Evolutionary conservation across 208 protist genomes (phyloP).

Genomic region (Balamuthia mandrillaris): DNA sequence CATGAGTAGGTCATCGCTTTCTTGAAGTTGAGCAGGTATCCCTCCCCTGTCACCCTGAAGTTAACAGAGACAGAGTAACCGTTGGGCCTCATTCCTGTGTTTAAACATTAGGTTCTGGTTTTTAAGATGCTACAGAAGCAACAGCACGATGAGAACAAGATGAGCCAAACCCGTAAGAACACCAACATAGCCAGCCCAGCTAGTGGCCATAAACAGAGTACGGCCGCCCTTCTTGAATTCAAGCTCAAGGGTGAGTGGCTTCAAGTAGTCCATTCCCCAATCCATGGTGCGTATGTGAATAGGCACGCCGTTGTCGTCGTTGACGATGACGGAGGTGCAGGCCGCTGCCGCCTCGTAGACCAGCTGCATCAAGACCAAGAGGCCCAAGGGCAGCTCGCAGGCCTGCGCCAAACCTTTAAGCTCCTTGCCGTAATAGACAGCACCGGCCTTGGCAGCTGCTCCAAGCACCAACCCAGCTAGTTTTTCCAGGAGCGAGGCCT

Average conservation of each 20-base stretch:
- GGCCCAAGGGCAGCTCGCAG: slow-evolving; percentile 32
- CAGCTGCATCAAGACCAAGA: slow-evolving; percentile 34
- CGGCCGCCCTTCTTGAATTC: slow-evolving; percentile 11
- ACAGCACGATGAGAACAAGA: not conserved
- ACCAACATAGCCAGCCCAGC: slow-evolving; percentile 44
- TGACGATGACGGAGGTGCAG: slow-evolving; percentile 39
- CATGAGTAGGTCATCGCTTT: not conserved
- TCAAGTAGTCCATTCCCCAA: slow-evolving; percentile 43
- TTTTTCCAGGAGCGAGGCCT: not conserved
- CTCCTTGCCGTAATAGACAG: slow-evolving; percentile 36
- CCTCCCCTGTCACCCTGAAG: slow-evolving; percentile 8
- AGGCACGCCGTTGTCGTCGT: not conserved
- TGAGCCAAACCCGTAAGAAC: slow-evolving; percentile 38
- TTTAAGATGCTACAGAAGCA: not conserved
- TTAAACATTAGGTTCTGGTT: not conserved
- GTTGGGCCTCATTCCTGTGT: not conserved
- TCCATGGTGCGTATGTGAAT: slow-evolving; percentile 45
- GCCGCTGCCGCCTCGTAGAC: slow-evolving; percentile 38
- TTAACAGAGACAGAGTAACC: slow-evolving; percentile 38
- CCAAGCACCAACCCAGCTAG: not conserved
- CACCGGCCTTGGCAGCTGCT: not conserved
- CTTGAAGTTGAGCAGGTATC: slow-evolving; percentile 7
- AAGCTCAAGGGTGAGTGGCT: slow-evolving; percentile 36
- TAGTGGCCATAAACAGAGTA: slow-evolving; percentile 34
- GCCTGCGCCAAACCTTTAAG: slow-evolving; percentile 16